phyloP scores from a whole-genome alignment of 352 stramenopile genomes.

The Globisporangium takayamanum region DNA sequence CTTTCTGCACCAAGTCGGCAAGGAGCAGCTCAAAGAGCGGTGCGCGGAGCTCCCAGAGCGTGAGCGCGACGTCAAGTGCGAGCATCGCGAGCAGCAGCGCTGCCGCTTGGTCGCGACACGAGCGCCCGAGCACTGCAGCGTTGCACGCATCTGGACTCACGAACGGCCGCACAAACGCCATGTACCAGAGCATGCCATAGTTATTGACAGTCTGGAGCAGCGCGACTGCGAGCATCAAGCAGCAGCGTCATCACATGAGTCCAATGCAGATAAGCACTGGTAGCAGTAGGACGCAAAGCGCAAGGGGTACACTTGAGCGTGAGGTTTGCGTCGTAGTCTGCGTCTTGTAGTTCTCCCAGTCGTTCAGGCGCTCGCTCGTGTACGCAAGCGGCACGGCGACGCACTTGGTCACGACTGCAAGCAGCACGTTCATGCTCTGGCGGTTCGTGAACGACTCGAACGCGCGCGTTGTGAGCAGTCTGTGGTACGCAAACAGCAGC shows the following conservation, averaged over 20 bases:
- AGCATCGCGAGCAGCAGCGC: constrained; percentile 45
- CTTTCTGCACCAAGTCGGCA: constrained; percentile 2
- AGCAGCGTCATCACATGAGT: background rate
- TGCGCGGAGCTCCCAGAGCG: constrained; percentile 35
- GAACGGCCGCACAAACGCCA: constrained; percentile 40
- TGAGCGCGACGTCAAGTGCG: constrained; percentile 20
- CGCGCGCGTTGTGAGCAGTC: constrained; percentile 28
- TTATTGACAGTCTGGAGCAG: constrained; percentile 57
- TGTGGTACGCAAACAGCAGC: constrained; percentile 23
- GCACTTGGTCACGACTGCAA: constrained; percentile 39
- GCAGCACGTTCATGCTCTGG: constrained; percentile 23
- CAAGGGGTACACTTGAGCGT: constrained; percentile 64
- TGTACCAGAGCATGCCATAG: constrained; percentile 48
- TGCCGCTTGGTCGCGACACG: constrained; percentile 38
- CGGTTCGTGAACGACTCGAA: constrained; percentile 22
- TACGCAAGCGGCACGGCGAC: constrained; percentile 18
- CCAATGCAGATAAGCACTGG: too few relatives aligned
- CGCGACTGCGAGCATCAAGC: constrained; percentile 25
- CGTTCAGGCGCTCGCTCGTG: constrained; percentile 29
- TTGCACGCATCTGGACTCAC: constrained; percentile 18
- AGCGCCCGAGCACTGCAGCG: constrained; percentile 14
- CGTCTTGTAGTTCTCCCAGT: constrained; percentile 75
- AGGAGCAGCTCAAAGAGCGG: constrained; percentile 21
- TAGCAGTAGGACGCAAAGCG: background rate
- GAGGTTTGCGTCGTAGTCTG: constrained; percentile 65